Evolutionary conservation across 768 basidiomycete species (phyloP).

Genomic region (Leccinum disarticulatum): DNA sequence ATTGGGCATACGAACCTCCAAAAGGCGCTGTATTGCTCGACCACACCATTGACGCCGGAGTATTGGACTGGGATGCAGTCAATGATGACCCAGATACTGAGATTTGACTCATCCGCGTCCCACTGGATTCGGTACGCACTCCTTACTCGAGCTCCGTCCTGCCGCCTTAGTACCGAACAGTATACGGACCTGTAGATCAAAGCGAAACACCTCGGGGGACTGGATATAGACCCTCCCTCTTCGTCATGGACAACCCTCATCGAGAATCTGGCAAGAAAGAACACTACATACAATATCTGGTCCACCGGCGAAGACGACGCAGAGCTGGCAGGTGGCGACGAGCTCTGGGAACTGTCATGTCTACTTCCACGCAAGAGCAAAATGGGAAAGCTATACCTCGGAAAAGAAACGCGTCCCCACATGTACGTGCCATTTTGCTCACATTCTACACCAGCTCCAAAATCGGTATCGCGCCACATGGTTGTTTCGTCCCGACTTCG

Average conservation of each 20-base stretch:
- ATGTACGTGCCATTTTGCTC: constrained; percentile 39
- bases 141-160: background rate
- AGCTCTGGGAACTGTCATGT: constrained; percentile 58
- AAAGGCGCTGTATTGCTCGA: constrained; percentile 49
- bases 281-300: constrained; percentile 64
- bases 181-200: constrained; percentile 48
- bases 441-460: constrained; percentile 46
- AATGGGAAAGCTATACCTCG: constrained; percentile 55
- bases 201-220: constrained; percentile 56
- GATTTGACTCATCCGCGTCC: constrained; percentile 69
- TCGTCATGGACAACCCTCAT: constrained; percentile 41
- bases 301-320: constrained; percentile 46
- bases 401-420: constrained; percentile 33
- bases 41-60: constrained; percentile 41
- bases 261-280: constrained; percentile 54
- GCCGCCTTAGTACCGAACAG: background rate
- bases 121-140: constrained; percentile 53
- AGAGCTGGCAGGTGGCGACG: constrained; percentile 53
- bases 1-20: constrained; percentile 65
- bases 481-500: constrained; percentile 39
- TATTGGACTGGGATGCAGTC: constrained; percentile 70
- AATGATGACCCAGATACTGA: constrained; percentile 58
- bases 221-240: constrained; percentile 47
- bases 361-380: constrained; percentile 64
- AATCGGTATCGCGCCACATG: constrained; percentile 55